Percentiles rank a stretch among this genome's conserved stretches.
These are phyloP conservation scores for Pythium brassicae DNA, from an alignment of 352 stramenopile genomes.

Conservation along the genomic window DNA sequence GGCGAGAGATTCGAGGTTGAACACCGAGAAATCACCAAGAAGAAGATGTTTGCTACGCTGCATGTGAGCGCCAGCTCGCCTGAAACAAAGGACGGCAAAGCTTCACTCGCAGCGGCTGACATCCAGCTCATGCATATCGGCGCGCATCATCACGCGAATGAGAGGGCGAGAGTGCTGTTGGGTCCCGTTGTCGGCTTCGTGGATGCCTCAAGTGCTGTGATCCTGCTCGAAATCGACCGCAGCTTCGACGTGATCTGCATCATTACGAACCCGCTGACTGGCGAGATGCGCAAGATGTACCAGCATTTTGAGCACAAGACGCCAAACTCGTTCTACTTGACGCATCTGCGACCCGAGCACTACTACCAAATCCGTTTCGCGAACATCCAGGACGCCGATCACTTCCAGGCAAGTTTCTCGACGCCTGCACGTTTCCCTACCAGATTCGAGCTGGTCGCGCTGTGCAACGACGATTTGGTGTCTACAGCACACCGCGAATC, in stretches of 20 bases:
- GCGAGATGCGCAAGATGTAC: conserved; percentile 35
- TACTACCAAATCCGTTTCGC: conserved; percentile 50
- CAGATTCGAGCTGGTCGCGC: conserved; percentile 33
- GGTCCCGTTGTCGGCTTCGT: conserved; percentile 75
- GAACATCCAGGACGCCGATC: conserved; percentile 35
- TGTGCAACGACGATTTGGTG: conserved; percentile 25
- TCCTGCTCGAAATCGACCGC: conserved; percentile 68
- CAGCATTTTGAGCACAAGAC: conserved; percentile 41
- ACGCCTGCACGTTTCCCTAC: conserved; percentile 25
- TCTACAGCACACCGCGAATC: conserved; percentile 1
- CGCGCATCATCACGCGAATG: conserved; percentile 13
- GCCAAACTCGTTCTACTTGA: conserved; percentile 60
- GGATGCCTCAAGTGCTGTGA: conserved; percentile 39
- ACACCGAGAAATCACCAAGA: conserved; percentile 19
- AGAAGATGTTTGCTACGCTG: conserved; percentile 8
- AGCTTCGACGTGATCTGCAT: conserved; percentile 46
- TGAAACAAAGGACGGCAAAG: conserved; percentile 21
- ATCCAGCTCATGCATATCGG: conserved; percentile 15
- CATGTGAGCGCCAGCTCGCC: neutral
- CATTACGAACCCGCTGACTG: conserved; percentile 45
- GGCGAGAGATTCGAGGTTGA: conserved; percentile 48
- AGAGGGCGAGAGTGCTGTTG: conserved; percentile 34
- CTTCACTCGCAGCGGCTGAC: conserved; percentile 9
- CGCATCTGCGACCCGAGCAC: conserved; percentile 50
- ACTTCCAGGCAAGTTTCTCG: conserved; percentile 43